Evolutionary conservation across 257 asterid genomes (phyloP), one percentile per base, ranked within the genome.

Genomic region (Nicotiana tomentosiformis): DNA sequence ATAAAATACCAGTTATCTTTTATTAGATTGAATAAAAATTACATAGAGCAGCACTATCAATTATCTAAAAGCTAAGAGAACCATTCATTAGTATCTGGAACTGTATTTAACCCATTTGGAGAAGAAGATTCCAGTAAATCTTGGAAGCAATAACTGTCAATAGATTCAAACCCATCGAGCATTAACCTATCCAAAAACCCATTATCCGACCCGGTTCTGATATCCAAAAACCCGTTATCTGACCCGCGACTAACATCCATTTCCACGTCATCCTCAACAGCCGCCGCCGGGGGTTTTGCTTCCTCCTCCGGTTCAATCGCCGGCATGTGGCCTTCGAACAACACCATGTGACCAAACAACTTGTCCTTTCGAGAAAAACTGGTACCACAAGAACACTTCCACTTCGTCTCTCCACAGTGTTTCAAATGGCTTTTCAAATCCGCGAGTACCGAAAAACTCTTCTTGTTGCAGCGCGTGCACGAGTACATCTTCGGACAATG

Each of bases 291-390:
- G 51, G 51, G 51, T 43, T 43, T 88, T 5, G 85, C 88, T 68
- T 56, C 89, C 3, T 20, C 84, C 11, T 84, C 94, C 11, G 67
- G 92, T 86, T 11, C 76, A 66, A 92, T 89, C 4, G 95, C 93
- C 23, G 99, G 99, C 98, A 94, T 92, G 37, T 96, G 99, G 5
- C 99, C 99, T 76, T 96, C 98, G 26, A 96, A 96, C 89, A 94
- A 87, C 1, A 93, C 93, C 90, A 96, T 90, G 82, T 96, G 99
- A 26, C 98, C 95, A 49, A 94, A 93, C 83, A 96, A 85, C 92
- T 96, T 94, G 79, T 96, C 99, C 94, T 96, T 96, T 3, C 98
- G 60, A 9, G 98, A 92, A 66, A 96, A 96, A 46, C 87, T 91
- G 5, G 97, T 96, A 81, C 98, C 97, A 46, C 99, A 94, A 0